phyloP scores from a whole-genome alignment of 192 early-diverging fungal species.

The Backusella mclennaniae region DNA sequence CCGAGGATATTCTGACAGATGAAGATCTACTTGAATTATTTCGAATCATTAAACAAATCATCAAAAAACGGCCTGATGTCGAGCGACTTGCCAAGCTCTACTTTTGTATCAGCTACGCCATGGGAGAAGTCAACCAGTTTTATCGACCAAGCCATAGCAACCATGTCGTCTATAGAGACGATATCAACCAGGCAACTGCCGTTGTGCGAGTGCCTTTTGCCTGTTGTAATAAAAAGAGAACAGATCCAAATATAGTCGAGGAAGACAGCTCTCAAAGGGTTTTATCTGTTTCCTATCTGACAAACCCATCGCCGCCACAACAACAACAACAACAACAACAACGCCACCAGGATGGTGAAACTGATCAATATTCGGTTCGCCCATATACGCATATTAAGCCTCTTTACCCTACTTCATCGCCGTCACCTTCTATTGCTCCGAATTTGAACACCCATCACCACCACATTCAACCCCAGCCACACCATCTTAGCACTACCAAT shows the following conservation, averaged over 20 bases:
- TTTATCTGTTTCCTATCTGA: not conserved
- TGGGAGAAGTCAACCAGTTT: slow-evolving; percentile 27
- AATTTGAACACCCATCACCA: not conserved
- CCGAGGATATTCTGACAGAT: slow-evolving; percentile 36
- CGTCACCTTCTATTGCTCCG: not conserved
- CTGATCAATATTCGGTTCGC: slow-evolving; percentile 1
- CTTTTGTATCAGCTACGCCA: slow-evolving; percentile 31
- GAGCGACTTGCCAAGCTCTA: slow-evolving; percentile 30
- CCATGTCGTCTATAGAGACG: slow-evolving; percentile 21
- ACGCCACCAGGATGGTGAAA: not conserved
- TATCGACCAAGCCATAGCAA: slow-evolving; percentile 19
- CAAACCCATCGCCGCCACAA: not conserved
- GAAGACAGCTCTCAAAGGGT: not conserved
- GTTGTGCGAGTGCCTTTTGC: not conserved
- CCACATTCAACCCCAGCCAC: not conserved
- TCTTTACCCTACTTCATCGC: slow-evolving; percentile 5
- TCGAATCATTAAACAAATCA: slow-evolving; percentile 30
- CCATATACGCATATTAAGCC: slow-evolving; percentile 12
- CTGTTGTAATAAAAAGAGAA: not conserved
- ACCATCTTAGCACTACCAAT: not conserved
- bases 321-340: not conserved
- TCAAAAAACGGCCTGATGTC: slow-evolving; percentile 25
- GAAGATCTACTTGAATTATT: slow-evolving; percentile 35
- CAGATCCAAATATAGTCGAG: not conserved
- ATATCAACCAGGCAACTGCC: not conserved